Conservation (phyloP, 2,329 filamentous ascomycete species). For the Metarhizium robertsii region DNA sequence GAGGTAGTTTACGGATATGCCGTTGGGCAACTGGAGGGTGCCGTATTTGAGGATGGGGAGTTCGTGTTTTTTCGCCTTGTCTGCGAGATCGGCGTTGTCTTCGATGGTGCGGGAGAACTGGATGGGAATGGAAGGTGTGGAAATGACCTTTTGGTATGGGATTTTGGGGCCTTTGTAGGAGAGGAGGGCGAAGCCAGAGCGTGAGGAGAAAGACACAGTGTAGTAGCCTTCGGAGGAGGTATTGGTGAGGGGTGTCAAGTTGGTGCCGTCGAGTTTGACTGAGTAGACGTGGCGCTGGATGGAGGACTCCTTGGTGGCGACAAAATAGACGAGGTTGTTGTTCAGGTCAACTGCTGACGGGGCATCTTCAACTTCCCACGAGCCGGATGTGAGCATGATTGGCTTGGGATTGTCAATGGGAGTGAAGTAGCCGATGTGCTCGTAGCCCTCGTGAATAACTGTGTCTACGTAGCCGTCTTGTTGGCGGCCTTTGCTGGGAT, state of each 20-base stretch:
- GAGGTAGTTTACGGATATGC: slow-evolving; percentile 60
- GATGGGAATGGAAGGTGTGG: slow-evolving; percentile 60
- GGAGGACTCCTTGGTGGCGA: slow-evolving; percentile 76
- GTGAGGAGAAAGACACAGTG: slow-evolving; percentile 71
- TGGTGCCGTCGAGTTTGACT: slow-evolving; percentile 73
- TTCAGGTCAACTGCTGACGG: slow-evolving; percentile 77
- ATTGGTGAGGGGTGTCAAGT: slow-evolving; percentile 65
- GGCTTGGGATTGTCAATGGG: slow-evolving; percentile 79
- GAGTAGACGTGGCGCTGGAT: slow-evolving; percentile 89
- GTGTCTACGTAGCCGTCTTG: slow-evolving; percentile 91
- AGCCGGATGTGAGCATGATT: slow-evolving; percentile 73
- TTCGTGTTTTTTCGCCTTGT: slow-evolving; percentile 64
- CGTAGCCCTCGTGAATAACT: slow-evolving; percentile 74
- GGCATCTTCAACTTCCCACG: slow-evolving; percentile 85
- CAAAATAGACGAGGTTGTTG: slow-evolving; percentile 84
- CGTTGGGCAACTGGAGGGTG: slow-evolving; percentile 71
- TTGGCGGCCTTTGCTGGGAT: slow-evolving; percentile 62
- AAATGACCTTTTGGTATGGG: slow-evolving; percentile 85
- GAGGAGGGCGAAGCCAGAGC: slow-evolving; percentile 74
- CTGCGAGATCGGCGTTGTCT: slow-evolving; percentile 61
- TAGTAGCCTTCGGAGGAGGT: slow-evolving; percentile 69
- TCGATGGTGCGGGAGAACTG: slow-evolving; percentile 66
- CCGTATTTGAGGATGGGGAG: slow-evolving; percentile 76
- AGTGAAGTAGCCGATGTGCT: slow-evolving; percentile 89
- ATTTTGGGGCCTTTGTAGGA: slow-evolving; percentile 76